These are phyloP conservation scores for Juglanconis juglandina DNA, from an alignment of 2,329 filamentous ascomycete species.

Conservation along the genomic window DNA sequence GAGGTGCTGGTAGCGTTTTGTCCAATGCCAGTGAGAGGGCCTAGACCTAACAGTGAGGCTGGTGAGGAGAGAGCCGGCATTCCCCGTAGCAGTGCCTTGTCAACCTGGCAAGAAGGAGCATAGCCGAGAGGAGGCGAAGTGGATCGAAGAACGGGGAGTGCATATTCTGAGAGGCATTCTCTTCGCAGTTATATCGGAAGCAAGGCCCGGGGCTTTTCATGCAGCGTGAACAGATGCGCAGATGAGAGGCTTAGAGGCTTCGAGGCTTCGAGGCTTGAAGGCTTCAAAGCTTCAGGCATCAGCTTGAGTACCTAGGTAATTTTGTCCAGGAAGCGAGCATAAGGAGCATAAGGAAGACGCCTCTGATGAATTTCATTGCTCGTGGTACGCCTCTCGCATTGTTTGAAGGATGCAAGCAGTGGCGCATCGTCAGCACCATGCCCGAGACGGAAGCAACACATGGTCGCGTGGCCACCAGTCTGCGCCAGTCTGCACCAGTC, in stretches of 20 bases:
- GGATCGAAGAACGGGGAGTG: not conserved
- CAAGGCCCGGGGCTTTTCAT: not conserved
- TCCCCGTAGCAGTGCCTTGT: not conserved
- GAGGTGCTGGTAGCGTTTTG: not conserved
- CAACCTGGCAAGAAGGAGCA: not conserved
- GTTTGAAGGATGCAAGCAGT: not conserved
- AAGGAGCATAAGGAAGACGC: not conserved
- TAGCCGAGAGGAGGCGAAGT: not conserved
- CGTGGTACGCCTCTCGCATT: not conserved
- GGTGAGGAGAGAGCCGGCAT: slow-evolving; percentile 1
- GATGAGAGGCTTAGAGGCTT: too few relatives aligned
- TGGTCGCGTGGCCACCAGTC: not conserved
- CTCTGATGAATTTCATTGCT: not conserved
- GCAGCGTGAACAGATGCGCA: too few relatives aligned
- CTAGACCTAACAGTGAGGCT: not conserved
- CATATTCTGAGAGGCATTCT: not conserved
- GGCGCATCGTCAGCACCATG: not conserved
- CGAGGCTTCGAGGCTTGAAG: too few relatives aligned
- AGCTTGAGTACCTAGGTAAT: too few relatives aligned
- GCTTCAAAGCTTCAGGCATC: too few relatives aligned
- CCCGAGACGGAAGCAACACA: not conserved
- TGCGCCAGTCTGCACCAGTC: not conserved
- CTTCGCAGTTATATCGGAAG: not conserved
- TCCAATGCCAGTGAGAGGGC: not conserved
- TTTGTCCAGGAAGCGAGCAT: too few relatives aligned